Percentiles rank a stretch among this genome's conserved stretches.
Evolutionary conservation across 164 flowering plant species (phyloP).

Genomic region (Piper betle): DNA sequence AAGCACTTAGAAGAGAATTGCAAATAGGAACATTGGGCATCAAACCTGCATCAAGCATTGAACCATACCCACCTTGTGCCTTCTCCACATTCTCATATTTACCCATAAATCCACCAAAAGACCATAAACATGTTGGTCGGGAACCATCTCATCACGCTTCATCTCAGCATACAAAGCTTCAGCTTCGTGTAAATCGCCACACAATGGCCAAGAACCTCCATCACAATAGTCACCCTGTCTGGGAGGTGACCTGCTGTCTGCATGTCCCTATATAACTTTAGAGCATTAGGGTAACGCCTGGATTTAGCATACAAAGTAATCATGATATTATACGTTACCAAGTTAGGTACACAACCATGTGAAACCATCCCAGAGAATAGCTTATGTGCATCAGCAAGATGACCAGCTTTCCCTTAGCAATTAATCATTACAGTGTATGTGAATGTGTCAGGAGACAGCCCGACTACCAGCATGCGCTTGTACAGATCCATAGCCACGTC

Average conservation of each 20-base stretch:
- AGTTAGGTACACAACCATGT: conserved; percentile 75
- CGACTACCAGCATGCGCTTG: conserved; percentile 65
- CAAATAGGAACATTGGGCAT: conserved; percentile 91
- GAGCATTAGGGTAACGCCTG: conserved; percentile 60
- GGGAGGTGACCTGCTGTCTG: conserved; percentile 81
- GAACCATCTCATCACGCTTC: conserved; percentile 64
- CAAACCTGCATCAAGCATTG: conserved; percentile 81
- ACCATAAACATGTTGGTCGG: conserved; percentile 96
- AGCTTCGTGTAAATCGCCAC: conserved; percentile 85
- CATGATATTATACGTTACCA: conserved; percentile 93
- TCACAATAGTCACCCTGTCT: conserved; percentile 87
- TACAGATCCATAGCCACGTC: conserved; percentile 89
- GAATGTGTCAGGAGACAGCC: conserved; percentile 91
- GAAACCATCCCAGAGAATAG: conserved; percentile 81
- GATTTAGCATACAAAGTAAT: conserved; percentile 91
- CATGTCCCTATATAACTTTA: conserved; percentile 77
- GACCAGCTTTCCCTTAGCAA: conserved; percentile 94
- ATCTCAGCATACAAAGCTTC: conserved; percentile 74
- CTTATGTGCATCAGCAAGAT: conserved; percentile 55
- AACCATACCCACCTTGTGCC: conserved; percentile 77
- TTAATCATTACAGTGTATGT: conserved; percentile 94
- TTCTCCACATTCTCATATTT: conserved; percentile 74
- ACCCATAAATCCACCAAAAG: conserved; percentile 92
- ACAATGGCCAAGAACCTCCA: conserved; percentile 98
- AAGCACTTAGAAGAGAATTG: conserved; percentile 87